Evolutionary conservation across 2,329 filamentous ascomycete species (phyloP).

Genomic region (Aspergillus tanneri): DNA sequence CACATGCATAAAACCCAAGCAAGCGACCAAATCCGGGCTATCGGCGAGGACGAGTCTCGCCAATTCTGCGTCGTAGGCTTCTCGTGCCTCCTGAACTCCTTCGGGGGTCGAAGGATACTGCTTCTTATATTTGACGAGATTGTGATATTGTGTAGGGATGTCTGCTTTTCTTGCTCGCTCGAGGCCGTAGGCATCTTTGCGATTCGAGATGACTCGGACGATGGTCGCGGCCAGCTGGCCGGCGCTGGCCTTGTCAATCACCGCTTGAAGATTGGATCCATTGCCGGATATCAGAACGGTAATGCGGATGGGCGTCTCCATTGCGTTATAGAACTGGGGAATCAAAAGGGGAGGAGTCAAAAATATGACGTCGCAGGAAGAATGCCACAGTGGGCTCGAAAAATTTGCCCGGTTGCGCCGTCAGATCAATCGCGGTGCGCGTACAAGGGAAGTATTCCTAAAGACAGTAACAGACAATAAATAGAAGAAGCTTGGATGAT

Average conservation of each 20-base stretch:
- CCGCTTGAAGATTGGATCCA: conserved; percentile 76
- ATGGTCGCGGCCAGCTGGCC: conserved; percentile 54
- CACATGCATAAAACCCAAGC: conserved; percentile 87
- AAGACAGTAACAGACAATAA: no score
- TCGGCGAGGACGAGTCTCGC: conserved; percentile 65
- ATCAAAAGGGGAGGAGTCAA: neutral
- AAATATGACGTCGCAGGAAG: neutral
- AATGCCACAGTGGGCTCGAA: neutral
- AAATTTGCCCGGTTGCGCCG: no score
- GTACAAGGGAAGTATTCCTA: no score
- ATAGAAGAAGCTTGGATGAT: no score
- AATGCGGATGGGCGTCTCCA: conserved; percentile 49
- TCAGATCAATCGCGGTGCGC: no score
- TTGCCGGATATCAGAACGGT: conserved; percentile 71
- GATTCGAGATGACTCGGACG: conserved; percentile 65
- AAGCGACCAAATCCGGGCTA: conserved; percentile 71
- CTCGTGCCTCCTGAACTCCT: conserved; percentile 54
- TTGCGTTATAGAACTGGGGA: conserved; percentile 7
- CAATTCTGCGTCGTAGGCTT: conserved; percentile 72
- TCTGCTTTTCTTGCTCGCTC: conserved; percentile 57
- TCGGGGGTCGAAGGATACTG: conserved; percentile 58
- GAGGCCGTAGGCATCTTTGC: conserved; percentile 64
- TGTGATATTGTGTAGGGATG: conserved; percentile 79
- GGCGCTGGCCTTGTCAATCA: conserved; percentile 61
- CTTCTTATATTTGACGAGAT: conserved; percentile 74